Evolutionary conservation across 2,329 filamentous ascomycete genomes (phyloP).

Genomic region (Aspergillus sp.): DNA sequence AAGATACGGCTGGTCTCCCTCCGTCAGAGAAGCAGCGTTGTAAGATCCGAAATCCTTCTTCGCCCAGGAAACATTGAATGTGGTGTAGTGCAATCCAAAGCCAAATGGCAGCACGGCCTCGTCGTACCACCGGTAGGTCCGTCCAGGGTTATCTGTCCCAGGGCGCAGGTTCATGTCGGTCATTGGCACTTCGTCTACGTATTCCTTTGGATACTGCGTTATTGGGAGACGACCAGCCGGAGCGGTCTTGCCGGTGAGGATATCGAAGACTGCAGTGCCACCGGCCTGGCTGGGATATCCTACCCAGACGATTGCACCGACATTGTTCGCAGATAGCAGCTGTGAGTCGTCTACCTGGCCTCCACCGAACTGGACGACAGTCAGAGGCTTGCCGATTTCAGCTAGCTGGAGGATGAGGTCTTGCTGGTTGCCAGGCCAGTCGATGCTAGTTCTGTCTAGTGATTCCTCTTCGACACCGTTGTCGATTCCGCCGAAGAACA

Average conservation of each 20-base stretch:
- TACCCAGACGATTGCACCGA: neutral
- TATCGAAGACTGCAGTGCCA: neutral
- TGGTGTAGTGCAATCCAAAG: neutral
- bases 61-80: neutral
- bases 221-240: neutral
- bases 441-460: neutral
- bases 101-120: neutral
- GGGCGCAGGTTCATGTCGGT: neutral
- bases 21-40: neutral
- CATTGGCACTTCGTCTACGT: neutral
- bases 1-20: neutral
- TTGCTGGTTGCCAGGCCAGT: slow-evolving; percentile 1
- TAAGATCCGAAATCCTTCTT: neutral
- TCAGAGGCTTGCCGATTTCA: neutral
- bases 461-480: neutral
- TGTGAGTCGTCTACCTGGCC: neutral
- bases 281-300: neutral
- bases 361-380: neutral
- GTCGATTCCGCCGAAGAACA: neutral
- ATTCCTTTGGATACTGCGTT: neutral
- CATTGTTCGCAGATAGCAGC: neutral
- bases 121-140: neutral
- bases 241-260: neutral
- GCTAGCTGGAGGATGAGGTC: neutral
- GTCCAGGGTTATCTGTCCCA: neutral